A percentile compares a stretch with the other conserved stretches of the same genome.
Conservation (phyloP, 106 monocot species). For the Dendrobium chrysotoxum region DNA sequence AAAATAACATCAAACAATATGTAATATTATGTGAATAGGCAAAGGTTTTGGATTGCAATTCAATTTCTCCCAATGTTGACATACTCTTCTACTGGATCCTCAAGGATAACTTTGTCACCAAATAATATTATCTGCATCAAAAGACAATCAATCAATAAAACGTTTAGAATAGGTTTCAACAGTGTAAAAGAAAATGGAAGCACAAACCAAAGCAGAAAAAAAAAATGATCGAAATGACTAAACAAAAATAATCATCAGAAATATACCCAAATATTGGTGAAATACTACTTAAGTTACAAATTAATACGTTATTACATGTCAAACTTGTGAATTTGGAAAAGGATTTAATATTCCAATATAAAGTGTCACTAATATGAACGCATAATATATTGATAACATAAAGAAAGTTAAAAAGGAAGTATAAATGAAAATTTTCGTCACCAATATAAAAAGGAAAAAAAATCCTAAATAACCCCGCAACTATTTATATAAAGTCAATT, state of each 20-base stretch:
- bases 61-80: background rate
- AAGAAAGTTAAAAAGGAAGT: background rate
- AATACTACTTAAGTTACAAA: background rate
- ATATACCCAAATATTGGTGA: background rate
- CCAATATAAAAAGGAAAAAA: background rate
- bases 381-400: background rate
- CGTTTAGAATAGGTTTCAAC: background rate
- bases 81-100: conserved; percentile 87
- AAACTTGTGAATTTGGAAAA: background rate
- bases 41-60: background rate
- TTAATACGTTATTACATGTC: background rate
- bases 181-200: background rate
- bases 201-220: background rate
- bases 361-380: background rate
- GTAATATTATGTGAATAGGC: background rate
- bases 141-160: conserved; percentile 5
- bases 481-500: no score
- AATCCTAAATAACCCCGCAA: no score
- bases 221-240: background rate
- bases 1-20: background rate
- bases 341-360: background rate
- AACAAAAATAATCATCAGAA: background rate
- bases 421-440: background rate
- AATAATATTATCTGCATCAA: conserved; percentile 72
- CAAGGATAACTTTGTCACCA: conserved; percentile 88